Evolutionary conservation across 2,329 filamentous ascomycete species (phyloP).

Genomic region (Aspergillus sp.): DNA sequence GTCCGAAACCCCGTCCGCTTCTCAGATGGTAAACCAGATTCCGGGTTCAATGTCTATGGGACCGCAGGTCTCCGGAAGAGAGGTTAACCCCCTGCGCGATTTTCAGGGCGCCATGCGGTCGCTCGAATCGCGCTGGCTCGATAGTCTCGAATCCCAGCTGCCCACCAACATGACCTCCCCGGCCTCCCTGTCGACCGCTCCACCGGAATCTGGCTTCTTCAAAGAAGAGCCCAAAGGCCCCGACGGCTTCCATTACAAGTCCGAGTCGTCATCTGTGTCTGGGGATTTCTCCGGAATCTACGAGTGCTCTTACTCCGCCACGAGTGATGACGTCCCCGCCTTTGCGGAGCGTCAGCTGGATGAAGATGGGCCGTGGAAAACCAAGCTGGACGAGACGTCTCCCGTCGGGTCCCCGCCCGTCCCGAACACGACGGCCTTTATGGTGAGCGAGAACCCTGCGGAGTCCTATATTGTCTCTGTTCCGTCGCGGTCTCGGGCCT

Average conservation of each 20-base stretch:
- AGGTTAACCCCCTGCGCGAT: conserved; percentile 15
- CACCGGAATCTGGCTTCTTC: conserved; percentile 16
- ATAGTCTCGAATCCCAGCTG: conserved; percentile 32
- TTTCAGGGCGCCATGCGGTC: conserved; percentile 28
- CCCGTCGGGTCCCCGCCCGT: conserved; percentile 24
- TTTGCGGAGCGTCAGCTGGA: conserved; percentile 32
- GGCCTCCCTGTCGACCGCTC: conserved; percentile 19
- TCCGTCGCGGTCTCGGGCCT: conserved; percentile 23
- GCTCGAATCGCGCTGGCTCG: conserved; percentile 35
- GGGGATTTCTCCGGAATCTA: conserved; percentile 34
- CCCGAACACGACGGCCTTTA: conserved; percentile 32
- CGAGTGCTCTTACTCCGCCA: conserved; percentile 33
- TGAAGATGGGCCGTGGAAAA: conserved; percentile 32
- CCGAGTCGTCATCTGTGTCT: conserved; percentile 37
- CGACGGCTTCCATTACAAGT: conserved; percentile 35
- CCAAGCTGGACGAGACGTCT: conserved; percentile 20
- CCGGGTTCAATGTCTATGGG: conserved; percentile 16
- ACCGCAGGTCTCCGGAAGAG: conserved; percentile 22
- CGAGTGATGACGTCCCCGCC: conserved; percentile 28
- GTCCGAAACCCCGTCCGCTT: conserved; percentile 18
- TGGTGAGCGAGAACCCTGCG: conserved; percentile 34
- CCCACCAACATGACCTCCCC: conserved; percentile 29
- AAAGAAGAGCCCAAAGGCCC: conserved; percentile 19
- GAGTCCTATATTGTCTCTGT: conserved; percentile 28
- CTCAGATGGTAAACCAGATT: conserved; percentile 6